A percentile compares a stretch with the other conserved stretches of the same genome.
Evolutionary conservation across 805 yeast species (phyloP).

Genomic region (Clavispora carvajalis): DNA sequence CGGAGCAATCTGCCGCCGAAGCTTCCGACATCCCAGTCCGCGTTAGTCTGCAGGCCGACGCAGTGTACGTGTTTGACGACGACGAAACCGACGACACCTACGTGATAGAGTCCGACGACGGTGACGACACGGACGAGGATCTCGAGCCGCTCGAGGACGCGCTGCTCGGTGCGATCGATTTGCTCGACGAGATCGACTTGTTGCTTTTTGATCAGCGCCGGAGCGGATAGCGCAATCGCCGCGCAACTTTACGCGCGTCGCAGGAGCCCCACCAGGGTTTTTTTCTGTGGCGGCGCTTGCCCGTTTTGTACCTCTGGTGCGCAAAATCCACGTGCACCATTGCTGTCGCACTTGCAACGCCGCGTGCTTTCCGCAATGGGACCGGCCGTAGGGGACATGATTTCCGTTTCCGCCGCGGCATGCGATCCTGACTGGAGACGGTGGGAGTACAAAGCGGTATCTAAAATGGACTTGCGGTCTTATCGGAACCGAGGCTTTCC

Average conservation of each 20-base stretch:
- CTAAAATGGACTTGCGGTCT: too few species aligned
- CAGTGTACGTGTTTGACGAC: constrained; percentile 6
- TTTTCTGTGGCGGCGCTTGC: too few species aligned
- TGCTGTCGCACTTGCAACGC: too few species aligned
- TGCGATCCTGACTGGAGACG: too few species aligned
- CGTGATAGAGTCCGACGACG: constrained; percentile 9
- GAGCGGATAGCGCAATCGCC: not conserved
- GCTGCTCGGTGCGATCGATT: not conserved
- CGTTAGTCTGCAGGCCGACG: not conserved
- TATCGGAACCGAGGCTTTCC: not conserved
- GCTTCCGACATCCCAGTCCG: not conserved
- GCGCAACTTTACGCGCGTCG: not conserved
- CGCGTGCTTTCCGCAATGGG: too few species aligned
- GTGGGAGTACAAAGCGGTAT: too few species aligned
- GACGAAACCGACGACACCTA: constrained; percentile 8
- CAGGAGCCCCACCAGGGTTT: not conserved
- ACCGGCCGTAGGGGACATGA: too few species aligned
- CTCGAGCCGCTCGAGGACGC: constrained; percentile 5
- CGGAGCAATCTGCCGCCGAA: not conserved
- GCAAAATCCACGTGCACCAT: not conserved
- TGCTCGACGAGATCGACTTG: constrained; percentile 1
- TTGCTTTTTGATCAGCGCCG: constrained; percentile 1
- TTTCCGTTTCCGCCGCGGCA: too few species aligned
- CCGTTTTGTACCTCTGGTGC: not conserved
- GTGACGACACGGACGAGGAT: constrained; percentile 7